phyloP scores from a whole-genome alignment of 2,329 filamentous ascomycete species.

The Botrytis cinerea region DNA sequence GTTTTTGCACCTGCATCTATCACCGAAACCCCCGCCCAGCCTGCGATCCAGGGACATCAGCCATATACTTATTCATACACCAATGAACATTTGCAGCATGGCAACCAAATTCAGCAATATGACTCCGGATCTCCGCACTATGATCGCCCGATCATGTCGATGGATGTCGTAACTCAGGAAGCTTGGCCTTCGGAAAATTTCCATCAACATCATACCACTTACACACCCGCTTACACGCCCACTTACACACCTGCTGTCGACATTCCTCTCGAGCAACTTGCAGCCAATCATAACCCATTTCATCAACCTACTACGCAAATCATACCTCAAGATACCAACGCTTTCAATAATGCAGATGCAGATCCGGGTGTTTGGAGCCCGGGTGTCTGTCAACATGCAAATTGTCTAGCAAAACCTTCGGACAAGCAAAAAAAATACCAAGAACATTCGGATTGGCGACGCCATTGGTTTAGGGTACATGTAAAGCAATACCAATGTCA shows the following conservation, averaged over 20 bases:
- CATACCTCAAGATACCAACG: background rate
- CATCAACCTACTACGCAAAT: background rate
- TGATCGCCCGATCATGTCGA: background rate
- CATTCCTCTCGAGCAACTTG: background rate
- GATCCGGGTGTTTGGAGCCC: background rate
- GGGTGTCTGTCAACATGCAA: background rate
- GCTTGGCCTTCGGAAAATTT: background rate
- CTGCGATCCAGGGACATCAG: background rate
- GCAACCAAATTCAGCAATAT: background rate
- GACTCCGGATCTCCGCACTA: background rate
- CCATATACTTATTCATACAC: background rate
- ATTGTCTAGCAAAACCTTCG: background rate
- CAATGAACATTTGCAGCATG: background rate
- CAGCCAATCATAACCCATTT: background rate
- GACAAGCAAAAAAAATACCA: background rate
- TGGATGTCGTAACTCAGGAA: background rate
- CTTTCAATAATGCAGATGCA: background rate
- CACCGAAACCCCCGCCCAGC: background rate
- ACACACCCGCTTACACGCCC: background rate
- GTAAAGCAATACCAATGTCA: background rate
- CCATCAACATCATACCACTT: background rate
- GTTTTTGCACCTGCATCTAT: background rate
- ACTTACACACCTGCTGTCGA: background rate
- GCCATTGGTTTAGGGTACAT: background rate
- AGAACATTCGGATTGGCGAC: background rate